Evolutionary conservation across 305 asterid species (phyloP).

Genomic region (Fraxinus floribunda): DNA sequence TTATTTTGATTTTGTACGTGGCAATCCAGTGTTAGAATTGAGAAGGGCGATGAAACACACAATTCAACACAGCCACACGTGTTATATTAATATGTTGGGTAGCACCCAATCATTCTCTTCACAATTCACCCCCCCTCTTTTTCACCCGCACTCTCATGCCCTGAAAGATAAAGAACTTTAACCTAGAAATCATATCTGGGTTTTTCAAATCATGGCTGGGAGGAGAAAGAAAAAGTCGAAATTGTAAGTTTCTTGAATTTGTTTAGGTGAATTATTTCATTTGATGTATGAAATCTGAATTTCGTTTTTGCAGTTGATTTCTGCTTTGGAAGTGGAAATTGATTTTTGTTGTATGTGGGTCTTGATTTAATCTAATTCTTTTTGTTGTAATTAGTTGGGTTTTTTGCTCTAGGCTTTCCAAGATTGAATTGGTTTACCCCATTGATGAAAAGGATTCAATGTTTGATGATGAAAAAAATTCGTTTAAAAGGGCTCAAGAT

Average conservation of each 20-base stretch:
- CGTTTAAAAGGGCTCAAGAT: background rate
- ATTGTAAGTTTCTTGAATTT: slow-evolving; percentile 26
- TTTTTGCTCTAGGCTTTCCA: background rate
- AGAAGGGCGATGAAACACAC: background rate
- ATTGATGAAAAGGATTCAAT: background rate
- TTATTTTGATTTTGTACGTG: background rate
- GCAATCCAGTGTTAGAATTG: background rate
- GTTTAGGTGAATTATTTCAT: background rate
- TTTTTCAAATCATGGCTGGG: slow-evolving; percentile 36
- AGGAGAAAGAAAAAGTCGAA: slow-evolving; percentile 39
- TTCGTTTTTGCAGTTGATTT: background rate
- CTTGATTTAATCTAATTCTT: background rate
- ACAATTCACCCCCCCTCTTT: slow-evolving; percentile 2
- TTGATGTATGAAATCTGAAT: background rate
- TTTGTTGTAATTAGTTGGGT: background rate
- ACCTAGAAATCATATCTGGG: background rate
- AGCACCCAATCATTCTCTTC: slow-evolving; percentile 2
- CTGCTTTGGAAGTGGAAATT: background rate
- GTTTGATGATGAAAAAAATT: background rate
- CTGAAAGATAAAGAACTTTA: background rate
- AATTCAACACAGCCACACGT: slow-evolving; percentile 7
- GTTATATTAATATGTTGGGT: background rate
- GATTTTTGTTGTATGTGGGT: background rate
- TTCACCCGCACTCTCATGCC: background rate
- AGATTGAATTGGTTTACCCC: background rate